Evolutionary conservation across 371 early-diverging fungal species (phyloP).

Genomic region (Chytridiales sp.): DNA sequence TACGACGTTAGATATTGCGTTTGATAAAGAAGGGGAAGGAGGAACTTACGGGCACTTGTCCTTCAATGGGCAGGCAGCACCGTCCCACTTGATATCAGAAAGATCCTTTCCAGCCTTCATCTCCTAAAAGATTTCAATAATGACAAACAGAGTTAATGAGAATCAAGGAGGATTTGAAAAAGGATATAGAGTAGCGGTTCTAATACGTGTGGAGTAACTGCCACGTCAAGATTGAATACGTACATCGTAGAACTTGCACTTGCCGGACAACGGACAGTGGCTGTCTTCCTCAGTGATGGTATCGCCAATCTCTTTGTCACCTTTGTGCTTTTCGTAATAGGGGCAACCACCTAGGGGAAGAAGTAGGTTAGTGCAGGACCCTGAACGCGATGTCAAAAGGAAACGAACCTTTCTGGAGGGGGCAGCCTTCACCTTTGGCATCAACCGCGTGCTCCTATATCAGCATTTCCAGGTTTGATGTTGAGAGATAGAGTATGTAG

Average conservation of each 20-base stretch:
- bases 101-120: neutral
- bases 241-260: slow-evolving; percentile 22
- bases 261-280: slow-evolving; percentile 22
- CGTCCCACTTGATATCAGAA: neutral
- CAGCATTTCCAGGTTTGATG: too few relatives aligned
- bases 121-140: neutral
- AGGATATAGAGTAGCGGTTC: neutral
- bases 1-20: neutral
- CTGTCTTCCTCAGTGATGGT: slow-evolving; percentile 9
- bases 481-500: too few relatives aligned
- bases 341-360: slow-evolving; percentile 24
- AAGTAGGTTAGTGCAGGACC: too few relatives aligned
- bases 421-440: slow-evolving; percentile 13
- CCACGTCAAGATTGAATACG: neutral
- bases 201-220: neutral
- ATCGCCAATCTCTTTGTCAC: slow-evolving; percentile 7
- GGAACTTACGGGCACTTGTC: slow-evolving; percentile 12
- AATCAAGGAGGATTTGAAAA: neutral
- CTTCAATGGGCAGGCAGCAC: slow-evolving; percentile 14
- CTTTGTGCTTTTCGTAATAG: slow-evolving; percentile 18
- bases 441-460: neutral
- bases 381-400: too few relatives aligned
- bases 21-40: neutral
- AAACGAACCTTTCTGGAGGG: slow-evolving; percentile 22
- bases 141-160: neutral